Base-by-base conservation (phyloP, 495 filamentous ascomycete species). In the Penicillium steckii region DNA sequence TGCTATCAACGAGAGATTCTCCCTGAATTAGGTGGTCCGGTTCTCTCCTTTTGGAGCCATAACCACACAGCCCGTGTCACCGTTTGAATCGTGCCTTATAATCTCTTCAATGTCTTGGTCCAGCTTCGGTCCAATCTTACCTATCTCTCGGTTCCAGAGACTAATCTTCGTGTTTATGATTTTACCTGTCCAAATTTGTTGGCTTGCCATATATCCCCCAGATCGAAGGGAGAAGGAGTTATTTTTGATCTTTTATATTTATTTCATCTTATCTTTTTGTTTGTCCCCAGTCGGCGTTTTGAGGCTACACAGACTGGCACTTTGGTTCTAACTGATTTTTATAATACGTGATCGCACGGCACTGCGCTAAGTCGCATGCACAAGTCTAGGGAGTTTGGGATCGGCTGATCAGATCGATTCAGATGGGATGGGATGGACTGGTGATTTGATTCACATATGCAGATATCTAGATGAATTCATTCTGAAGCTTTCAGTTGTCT, bases 121-220 rank as follows among this genome's bases (percentile, higher is more conserved):
- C 26, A 37, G n/a, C n/a, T 22, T 44, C 23, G 17, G 38, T n/a
- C 24, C 8, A 38, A 27, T 38, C 32, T 17, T 32, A 23, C 19
- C 43, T 9, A 40, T 55, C 44, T 55, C 33, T 40, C 9, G 40
- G 55, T 25, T 53, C 21, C 37, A 17, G 22, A 44, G 55, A 49
- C 26, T 54, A 46, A 59, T 57, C 37, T 55, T 53, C 30, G 47
- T 56, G 38, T 52, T 37, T 30, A 57, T 52, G 44, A 33, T 41
- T 12, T 44, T 59, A 51, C 51, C 37, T 53, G 52, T 45, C 27
- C 21, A 48, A 51, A 55, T 45, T 52, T 55, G 44, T 37, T 53
- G 13, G 40, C 13, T 29, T 40, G 52, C 54, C 56, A 60, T 66
- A 64, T 61, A 66, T 66, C 55, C 63, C 37, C 60, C 50, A 42